Base-by-base conservation (phyloP, 2,329 filamentous ascomycete genomes). In the Epichloe glyceriae region DNA sequence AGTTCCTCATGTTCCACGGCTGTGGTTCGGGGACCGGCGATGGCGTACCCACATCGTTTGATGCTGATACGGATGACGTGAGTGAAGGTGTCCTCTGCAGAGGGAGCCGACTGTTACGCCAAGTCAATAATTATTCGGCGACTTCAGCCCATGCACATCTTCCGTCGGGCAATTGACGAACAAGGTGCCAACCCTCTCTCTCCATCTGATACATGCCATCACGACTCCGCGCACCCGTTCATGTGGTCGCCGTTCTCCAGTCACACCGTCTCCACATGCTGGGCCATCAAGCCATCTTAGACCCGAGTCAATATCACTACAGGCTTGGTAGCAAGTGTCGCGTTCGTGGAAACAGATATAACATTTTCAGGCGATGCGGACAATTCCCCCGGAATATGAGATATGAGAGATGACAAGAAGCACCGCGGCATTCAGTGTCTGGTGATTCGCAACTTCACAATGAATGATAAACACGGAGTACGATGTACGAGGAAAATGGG, bases 161-260 rank as follows among this genome's bases (percentile, higher is more conserved):
- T 14, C 34, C 34, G 34, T 11, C 37, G 37, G 37, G 37, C 37
- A n/a, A 7, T 39, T 15, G 15, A 20, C 20, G 20, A 20, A 20
- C 20, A n/a, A 26, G 47, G 39, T 40, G 47, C 47, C 47, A 26
- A 33, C 26, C 42, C 48, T n/a, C n/a, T 22, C 37, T 7, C 20
- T 51, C 14, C 12, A n/a, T 12, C 26, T 50, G 26, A n/a, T 12
- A 30, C 26, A 30, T 30, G 26, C 26, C 8, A 30, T 30, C 26
- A 30, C 8, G 26, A 30, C 26, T 30, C 26, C 34, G 20, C 30
- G 22, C 19, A 22, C 17, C 43, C 26, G 37, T 51, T 38, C 49
- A 38, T 43, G 35, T 51, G 38, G 44, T 51, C 35, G 35, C 26
- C 15, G 38, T 40, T 40, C 17, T 41, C 49, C 49, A 50, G 38